Percentiles rank a stretch among this genome's conserved stretches.
These are phyloP conservation scores for Wallacemonas sp. DNA, from an alignment of 208 protist genomes.

Conservation along the genomic window DNA sequence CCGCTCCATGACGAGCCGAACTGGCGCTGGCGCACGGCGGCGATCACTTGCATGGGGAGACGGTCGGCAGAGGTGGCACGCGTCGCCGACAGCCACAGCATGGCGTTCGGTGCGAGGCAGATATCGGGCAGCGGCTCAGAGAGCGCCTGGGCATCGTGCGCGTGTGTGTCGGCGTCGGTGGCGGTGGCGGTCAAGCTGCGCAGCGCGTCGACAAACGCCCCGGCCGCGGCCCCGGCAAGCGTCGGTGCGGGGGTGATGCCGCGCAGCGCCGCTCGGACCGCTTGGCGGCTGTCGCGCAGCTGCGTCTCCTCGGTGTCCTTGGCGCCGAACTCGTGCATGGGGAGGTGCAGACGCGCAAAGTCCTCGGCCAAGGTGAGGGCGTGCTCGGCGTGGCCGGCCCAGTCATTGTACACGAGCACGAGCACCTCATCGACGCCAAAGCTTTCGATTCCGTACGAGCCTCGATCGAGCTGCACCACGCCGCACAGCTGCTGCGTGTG, in stretches of 20 bases:
- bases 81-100: conserved; percentile 5
- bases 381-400: conserved; percentile 36
- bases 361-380: conserved; percentile 27
- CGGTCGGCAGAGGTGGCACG: neutral
- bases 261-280: neutral
- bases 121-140: conserved; percentile 4
- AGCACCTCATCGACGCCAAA: conserved; percentile 38
- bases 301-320: neutral
- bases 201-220: neutral
- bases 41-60: neutral
- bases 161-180: neutral
- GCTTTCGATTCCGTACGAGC: conserved; percentile 6
- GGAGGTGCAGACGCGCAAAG: conserved; percentile 13
- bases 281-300: neutral
- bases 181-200: neutral
- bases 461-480: conserved; percentile 44
- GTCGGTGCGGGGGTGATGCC: neutral
- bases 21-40: conserved; percentile 12
- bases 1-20: neutral
- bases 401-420: conserved; percentile 63
- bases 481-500: conserved; percentile 15
- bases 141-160: conserved; percentile 3
- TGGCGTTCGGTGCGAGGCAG: neutral
- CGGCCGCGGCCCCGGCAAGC: neutral
- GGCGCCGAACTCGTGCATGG: neutral